Conservation (phyloP, 768 basidiomycete species). For the Daedalea quercina region DNA sequence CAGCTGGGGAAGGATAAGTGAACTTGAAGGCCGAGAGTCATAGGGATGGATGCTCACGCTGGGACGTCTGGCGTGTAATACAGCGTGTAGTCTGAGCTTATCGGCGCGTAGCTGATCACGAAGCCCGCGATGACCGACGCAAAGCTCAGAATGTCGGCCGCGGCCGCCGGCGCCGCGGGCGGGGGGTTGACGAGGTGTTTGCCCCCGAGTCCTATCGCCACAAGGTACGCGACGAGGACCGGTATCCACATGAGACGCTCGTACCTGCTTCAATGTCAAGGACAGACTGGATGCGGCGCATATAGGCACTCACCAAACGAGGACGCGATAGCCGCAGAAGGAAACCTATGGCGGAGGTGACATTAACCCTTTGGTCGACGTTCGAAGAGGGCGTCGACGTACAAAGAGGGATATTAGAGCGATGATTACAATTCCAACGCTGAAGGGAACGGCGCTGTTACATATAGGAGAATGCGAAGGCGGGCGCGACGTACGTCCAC, state of each 20-base stretch:
- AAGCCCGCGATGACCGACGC: conserved; percentile 70
- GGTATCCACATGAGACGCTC: conserved; percentile 76
- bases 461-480: too few species aligned
- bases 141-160: conserved; percentile 51
- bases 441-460: conserved; percentile 17
- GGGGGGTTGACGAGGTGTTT: conserved; percentile 52
- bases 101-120: conserved; percentile 51
- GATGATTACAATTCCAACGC: conserved; percentile 80
- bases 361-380: not conserved
- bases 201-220: conserved; percentile 68
- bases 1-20: conserved; percentile 34
- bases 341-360: conserved; percentile 34
- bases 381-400: conserved; percentile 14
- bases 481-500: conserved; percentile 35
- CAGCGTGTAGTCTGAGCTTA: conserved; percentile 70
- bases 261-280: conserved; percentile 40
- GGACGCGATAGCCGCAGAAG: conserved; percentile 59
- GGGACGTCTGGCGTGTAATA: conserved; percentile 58
- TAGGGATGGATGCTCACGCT: conserved; percentile 31
- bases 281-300: not conserved
- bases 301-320: conserved; percentile 39
- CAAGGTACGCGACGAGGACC: conserved; percentile 62
- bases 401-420: conserved; percentile 58
- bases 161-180: conserved; percentile 47
- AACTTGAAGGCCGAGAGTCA: not conserved